phyloP scores from a whole-genome alignment of 495 filamentous ascomycete species.

The Hypoxylon cercidicola region DNA sequence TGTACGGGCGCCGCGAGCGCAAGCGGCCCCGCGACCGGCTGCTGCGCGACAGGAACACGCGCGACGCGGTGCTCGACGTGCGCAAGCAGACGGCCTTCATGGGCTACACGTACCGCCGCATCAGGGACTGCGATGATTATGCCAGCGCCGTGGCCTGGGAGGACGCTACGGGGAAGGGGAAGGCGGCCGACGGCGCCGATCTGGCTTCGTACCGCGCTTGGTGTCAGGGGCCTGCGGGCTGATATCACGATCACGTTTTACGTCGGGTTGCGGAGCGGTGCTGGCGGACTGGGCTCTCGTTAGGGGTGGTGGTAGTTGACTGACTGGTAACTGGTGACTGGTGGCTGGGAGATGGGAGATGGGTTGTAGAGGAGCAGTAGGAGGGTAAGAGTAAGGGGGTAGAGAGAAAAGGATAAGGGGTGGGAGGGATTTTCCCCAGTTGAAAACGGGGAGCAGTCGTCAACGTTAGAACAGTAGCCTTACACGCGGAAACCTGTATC shows the following conservation, averaged over 20 bases:
- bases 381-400: background rate
- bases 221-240: slow-evolving; percentile 28
- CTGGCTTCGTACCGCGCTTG: slow-evolving; percentile 35
- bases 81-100: slow-evolving; percentile 84
- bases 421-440: too few relatives aligned
- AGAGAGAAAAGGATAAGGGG: background rate
- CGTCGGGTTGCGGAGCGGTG: too few relatives aligned
- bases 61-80: slow-evolving; percentile 74
- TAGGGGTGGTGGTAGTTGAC: too few relatives aligned
- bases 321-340: background rate
- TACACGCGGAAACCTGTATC: slow-evolving; percentile 23
- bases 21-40: slow-evolving; percentile 82
- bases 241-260: too few relatives aligned
- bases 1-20: slow-evolving; percentile 64
- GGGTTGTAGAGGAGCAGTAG: background rate
- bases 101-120: slow-evolving; percentile 84
- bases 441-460: slow-evolving; percentile 8
- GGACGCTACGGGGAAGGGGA: slow-evolving; percentile 20
- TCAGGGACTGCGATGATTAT: slow-evolving; percentile 30
- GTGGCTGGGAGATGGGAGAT: too few relatives aligned
- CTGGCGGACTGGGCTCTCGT: too few relatives aligned
- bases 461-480: slow-evolving; percentile 26
- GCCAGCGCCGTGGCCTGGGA: slow-evolving; percentile 3
- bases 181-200: slow-evolving; percentile 19
- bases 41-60: slow-evolving; percentile 74